phyloP scores from a whole-genome alignment of 2,329 filamentous ascomycete species.

The Calonectria pteridis region DNA sequence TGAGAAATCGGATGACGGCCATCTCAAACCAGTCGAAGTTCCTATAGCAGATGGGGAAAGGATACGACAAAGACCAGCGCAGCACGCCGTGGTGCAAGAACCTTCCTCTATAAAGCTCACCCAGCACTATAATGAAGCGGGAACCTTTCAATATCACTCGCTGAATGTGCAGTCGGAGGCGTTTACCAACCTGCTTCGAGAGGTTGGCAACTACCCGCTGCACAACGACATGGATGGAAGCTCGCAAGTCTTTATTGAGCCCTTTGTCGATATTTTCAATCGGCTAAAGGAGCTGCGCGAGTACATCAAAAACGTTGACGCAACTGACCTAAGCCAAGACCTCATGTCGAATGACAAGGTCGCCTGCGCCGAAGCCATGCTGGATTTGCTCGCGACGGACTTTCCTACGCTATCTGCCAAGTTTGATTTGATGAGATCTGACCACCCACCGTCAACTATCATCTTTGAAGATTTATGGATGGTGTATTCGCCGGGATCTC shows the following conservation, averaged over 20 bases:
- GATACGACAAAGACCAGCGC: background rate
- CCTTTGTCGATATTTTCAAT: background rate
- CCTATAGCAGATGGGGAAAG: background rate
- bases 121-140: background rate
- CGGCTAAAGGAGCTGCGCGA: background rate
- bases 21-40: background rate
- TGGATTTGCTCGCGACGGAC: background rate
- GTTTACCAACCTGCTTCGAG: background rate
- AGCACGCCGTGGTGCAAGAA: background rate
- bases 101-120: background rate
- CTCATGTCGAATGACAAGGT: background rate
- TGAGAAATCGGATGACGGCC: background rate
- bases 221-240: background rate
- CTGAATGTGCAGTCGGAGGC: background rate
- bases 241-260: background rate
- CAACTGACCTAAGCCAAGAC: background rate
- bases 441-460: background rate
- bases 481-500: background rate
- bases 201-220: background rate
- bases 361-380: background rate
- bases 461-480: background rate
- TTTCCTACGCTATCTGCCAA: background rate
- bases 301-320: background rate
- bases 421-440: background rate
- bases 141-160: background rate